phyloP scores from a whole-genome alignment of 2,329 filamentous ascomycete genomes.

The Ascochyta clinopodiicola region DNA sequence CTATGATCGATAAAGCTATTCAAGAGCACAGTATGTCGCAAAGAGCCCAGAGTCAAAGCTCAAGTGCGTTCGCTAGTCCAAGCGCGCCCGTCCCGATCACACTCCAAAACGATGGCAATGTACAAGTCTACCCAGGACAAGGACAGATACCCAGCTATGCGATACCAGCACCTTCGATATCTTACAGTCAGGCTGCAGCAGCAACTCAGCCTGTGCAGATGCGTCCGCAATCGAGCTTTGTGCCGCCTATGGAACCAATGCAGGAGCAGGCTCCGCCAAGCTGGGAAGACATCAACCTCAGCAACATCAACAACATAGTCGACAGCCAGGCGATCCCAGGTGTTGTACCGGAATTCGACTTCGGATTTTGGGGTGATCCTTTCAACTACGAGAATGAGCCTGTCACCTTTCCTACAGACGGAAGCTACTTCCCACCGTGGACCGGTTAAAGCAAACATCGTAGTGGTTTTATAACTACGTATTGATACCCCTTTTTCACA shows the following conservation, averaged over 20 bases:
- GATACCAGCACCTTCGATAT: slow-evolving; percentile 11
- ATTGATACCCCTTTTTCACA: slow-evolving; percentile 9
- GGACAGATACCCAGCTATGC: slow-evolving; percentile 25
- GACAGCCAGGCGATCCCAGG: slow-evolving; percentile 33
- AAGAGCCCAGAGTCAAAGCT: slow-evolving; percentile 23
- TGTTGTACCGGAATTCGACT: slow-evolving; percentile 46
- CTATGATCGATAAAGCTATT: slow-evolving; percentile 48
- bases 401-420: slow-evolving; percentile 26
- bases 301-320: slow-evolving; percentile 43
- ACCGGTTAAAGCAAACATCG: slow-evolving; percentile 11
- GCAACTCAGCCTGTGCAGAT: slow-evolving; percentile 10
- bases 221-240: slow-evolving; percentile 4
- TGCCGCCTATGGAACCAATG: slow-evolving; percentile 20
- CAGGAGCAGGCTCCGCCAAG: slow-evolving; percentile 25
- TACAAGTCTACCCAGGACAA: slow-evolving; percentile 23
- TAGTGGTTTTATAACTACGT: neutral
- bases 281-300: slow-evolving; percentile 46
- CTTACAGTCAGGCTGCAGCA: slow-evolving; percentile 11
- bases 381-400: slow-evolving; percentile 44
- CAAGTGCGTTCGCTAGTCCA: slow-evolving; percentile 25
- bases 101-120: slow-evolving; percentile 20
- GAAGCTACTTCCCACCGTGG: slow-evolving; percentile 31
- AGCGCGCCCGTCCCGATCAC: slow-evolving; percentile 14
- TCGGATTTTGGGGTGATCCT: slow-evolving; percentile 49
- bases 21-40: slow-evolving; percentile 29